These are phyloP conservation scores for Diaporthe sp. DNA, from an alignment of 2,329 filamentous ascomycete genomes.

Conservation along the genomic window DNA sequence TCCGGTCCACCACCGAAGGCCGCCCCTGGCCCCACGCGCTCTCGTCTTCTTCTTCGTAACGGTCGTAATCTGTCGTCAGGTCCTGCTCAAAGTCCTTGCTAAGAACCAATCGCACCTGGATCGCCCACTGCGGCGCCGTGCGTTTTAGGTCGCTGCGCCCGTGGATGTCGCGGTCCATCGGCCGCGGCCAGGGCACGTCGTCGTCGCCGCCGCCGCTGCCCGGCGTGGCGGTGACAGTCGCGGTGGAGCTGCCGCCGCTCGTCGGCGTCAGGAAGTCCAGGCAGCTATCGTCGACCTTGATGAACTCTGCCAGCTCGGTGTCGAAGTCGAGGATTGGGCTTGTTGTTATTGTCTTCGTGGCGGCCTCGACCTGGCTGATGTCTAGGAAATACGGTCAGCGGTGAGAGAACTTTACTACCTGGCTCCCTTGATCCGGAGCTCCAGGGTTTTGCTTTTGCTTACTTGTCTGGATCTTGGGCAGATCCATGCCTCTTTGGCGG, in stretches of 20 bases:
- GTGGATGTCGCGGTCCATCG: constrained; percentile 24
- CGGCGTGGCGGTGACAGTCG: not conserved
- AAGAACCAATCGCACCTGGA: not conserved
- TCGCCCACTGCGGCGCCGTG: constrained; percentile 16
- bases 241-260: not conserved
- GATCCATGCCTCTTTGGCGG: constrained; percentile 16
- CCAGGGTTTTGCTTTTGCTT: not conserved
- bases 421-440: no score
- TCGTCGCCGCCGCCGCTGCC: not conserved
- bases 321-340: not conserved
- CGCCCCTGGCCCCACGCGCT: not conserved
- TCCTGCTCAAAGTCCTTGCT: constrained; percentile 21
- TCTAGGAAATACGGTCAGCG: not conserved
- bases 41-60: not conserved
- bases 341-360: not conserved
- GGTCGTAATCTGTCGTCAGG: not conserved
- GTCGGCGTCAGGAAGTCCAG: constrained; percentile 8
- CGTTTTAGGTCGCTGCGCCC: not conserved
- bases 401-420: no score
- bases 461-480: constrained; percentile 22
- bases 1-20: constrained; percentile 6
- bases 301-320: not conserved
- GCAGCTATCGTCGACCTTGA: constrained; percentile 4
- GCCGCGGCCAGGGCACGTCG: constrained; percentile 3
- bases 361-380: not conserved